Evolutionary conservation across 140 eudicot species (phyloP), one percentile per base, ranked within the genome.

Genomic region (Senecio squalidus): DNA sequence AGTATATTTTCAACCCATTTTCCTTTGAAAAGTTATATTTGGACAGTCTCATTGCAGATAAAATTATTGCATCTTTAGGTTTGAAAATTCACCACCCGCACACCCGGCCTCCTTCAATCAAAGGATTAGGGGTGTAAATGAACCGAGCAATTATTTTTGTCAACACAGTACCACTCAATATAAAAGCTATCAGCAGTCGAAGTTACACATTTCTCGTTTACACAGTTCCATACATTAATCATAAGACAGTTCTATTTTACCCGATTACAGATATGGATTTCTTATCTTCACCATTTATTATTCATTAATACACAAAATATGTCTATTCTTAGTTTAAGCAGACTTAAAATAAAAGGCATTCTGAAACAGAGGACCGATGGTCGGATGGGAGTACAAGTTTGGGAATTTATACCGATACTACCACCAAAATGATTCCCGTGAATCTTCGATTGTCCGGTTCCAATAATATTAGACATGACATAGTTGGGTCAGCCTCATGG

Each of bases 361-460:
- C 67, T 56, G 18, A 43, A 11, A 28, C 13, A 17, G 1, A 45
- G 56, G 9, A 40, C 3, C 8, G 54, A 41, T 26, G 66, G 66
- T 43, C 41, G 66, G 40, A 41, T 60, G 66, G 66, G 45, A 44
- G 67, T 61, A 25, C 43, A 61, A 61, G 0, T 34, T 33, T 55
- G 31, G 0, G 5, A 41, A 15, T 41, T 0, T n/a, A 15, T 1
- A 5, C 20, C 10, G 38, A 31, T 31, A 31, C 38, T 31, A 31
- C 38, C 0, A 10, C 5, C 9, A 10, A 10, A 31, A 6, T 31
- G 5, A 31, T 31, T 31, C 38, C 38, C 4, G 47, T n/a, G n/a
- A n/a, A 8, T 41, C n/a, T 41, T 10, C 47, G 3, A n/a, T 41
- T 41, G 47, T 10, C 47, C n/a, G n/a, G n/a, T n/a, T n/a, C n/a